Percentiles rank a stretch among this genome's conserved stretches.
Evolutionary conservation across 352 stramenopile genomes (phyloP).

Genomic region (Phytophthora sansomeana): DNA sequence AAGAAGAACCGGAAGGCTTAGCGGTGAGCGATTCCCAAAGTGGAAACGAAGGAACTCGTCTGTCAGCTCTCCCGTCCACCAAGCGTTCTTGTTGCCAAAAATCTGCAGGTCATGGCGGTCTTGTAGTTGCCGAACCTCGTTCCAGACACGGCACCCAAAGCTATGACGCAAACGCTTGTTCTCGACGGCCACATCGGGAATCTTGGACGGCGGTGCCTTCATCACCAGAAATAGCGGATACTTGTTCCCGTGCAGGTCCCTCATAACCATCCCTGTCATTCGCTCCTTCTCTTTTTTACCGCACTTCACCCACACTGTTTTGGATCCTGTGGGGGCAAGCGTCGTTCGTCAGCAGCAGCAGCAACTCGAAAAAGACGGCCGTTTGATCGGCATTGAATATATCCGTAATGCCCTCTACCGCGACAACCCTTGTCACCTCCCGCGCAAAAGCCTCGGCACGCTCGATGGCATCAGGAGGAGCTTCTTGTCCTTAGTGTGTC

Average conservation of each 20-base stretch:
- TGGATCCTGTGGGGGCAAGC: conserved; percentile 9
- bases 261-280: conserved; percentile 37
- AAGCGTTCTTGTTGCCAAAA: conserved; percentile 17
- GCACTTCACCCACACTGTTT: conserved; percentile 42
- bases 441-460: conserved; percentile 9
- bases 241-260: conserved; percentile 32
- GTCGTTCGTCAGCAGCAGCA: conserved; percentile 35
- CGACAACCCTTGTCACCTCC: background rate
- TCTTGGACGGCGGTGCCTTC: conserved; percentile 21
- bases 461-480: no score
- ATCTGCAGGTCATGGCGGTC: background rate
- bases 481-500: no score
- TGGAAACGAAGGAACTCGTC: conserved; percentile 15
- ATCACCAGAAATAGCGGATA: conserved; percentile 39
- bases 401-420: conserved; percentile 8
- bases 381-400: conserved; percentile 41
- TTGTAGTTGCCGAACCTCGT: conserved; percentile 15
- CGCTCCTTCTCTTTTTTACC: conserved; percentile 38
- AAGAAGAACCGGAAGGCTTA: background rate
- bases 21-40: conserved; percentile 27
- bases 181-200: background rate
- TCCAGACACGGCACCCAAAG: conserved; percentile 38
- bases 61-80: background rate
- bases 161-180: conserved; percentile 32
- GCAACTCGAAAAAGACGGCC: conserved; percentile 38